Conservation (phyloP, 805 yeast genomes). For the Saccharomycopsis sp. region DNA sequence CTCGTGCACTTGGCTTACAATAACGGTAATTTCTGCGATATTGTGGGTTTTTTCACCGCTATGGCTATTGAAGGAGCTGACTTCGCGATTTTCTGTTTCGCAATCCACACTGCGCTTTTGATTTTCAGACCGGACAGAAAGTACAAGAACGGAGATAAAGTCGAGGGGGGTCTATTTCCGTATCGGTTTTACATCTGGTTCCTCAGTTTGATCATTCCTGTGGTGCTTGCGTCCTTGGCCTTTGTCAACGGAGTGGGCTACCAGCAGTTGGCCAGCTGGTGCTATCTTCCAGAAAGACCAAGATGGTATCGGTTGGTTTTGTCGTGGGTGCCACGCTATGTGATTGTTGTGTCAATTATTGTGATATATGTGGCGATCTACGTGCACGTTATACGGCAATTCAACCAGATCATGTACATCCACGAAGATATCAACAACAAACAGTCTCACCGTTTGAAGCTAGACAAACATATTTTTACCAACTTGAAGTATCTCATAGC, state of each 20-base stretch:
- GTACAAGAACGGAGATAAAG: slow-evolving; percentile 33
- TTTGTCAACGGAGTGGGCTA: slow-evolving; percentile 55
- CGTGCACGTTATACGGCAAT: slow-evolving; percentile 59
- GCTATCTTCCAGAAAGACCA: slow-evolving; percentile 69
- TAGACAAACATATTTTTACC: slow-evolving; percentile 15
- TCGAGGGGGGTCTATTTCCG: slow-evolving; percentile 70
- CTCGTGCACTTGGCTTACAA: slow-evolving; percentile 38
- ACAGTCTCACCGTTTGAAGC: slow-evolving; percentile 13
- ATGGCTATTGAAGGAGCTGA: slow-evolving; percentile 82
- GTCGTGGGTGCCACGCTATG: slow-evolving; percentile 78
- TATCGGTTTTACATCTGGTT: slow-evolving; percentile 53
- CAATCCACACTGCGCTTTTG: slow-evolving; percentile 71
- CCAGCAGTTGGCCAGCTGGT: slow-evolving; percentile 61
- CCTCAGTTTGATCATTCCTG: slow-evolving; percentile 52
- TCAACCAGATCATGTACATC: slow-evolving; percentile 41
- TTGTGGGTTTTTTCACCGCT: slow-evolving; percentile 77
- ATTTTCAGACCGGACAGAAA: slow-evolving; percentile 58
- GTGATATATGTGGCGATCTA: slow-evolving; percentile 65
- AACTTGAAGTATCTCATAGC: slow-evolving; percentile 23
- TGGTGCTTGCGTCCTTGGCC: slow-evolving; percentile 63
- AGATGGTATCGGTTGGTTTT: slow-evolving; percentile 66
- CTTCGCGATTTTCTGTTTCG: slow-evolving; percentile 72
- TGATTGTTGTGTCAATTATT: slow-evolving; percentile 55
- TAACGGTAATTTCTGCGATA: slow-evolving; percentile 47
- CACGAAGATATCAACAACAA: slow-evolving; percentile 26